Evolutionary conservation across 2,329 filamentous ascomycete species (phyloP).

Genomic region (Simplicillium aogashimaense): DNA sequence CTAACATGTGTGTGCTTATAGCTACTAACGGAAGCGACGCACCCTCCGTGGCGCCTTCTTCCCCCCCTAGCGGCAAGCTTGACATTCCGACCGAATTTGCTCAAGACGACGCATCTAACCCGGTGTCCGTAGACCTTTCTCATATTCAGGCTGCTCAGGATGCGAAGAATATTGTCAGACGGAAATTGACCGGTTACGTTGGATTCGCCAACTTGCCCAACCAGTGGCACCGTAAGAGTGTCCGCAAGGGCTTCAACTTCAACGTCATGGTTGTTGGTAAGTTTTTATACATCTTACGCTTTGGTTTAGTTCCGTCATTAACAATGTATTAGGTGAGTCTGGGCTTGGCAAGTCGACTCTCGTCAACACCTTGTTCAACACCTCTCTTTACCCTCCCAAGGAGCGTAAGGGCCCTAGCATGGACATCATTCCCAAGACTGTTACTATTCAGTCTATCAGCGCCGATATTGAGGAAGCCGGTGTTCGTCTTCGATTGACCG

Average conservation of each 20-base stretch:
- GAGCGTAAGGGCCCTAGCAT: constrained; percentile 96
- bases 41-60: constrained; percentile 30
- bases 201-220: constrained; percentile 98
- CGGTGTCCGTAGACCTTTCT: constrained; percentile 18
- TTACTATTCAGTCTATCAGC: constrained; percentile 89
- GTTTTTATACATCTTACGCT: constrained; percentile 25
- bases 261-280: constrained; percentile 99
- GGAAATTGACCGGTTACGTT: constrained; percentile 97
- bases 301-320: neutral
- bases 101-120: constrained; percentile 27
- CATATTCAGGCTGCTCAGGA: constrained; percentile 45
- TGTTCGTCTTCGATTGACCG: constrained; percentile 88
- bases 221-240: constrained; percentile 99
- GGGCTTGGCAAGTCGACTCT: constrained; percentile 98
- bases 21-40: constrained; percentile 36
- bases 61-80: constrained; percentile 28
- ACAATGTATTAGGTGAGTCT: constrained; percentile 73
- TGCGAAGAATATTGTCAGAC: constrained; percentile 90
- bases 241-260: constrained; percentile 99
- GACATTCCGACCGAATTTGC: constrained; percentile 16
- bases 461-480: constrained; percentile 98
- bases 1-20: constrained; percentile 27
- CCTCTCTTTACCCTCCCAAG: constrained; percentile 94
- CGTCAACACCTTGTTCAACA: constrained; percentile 99
- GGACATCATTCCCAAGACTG: constrained; percentile 97